Base-by-base conservation (phyloP, 83 land plant species). In the Picea abies region DNA sequence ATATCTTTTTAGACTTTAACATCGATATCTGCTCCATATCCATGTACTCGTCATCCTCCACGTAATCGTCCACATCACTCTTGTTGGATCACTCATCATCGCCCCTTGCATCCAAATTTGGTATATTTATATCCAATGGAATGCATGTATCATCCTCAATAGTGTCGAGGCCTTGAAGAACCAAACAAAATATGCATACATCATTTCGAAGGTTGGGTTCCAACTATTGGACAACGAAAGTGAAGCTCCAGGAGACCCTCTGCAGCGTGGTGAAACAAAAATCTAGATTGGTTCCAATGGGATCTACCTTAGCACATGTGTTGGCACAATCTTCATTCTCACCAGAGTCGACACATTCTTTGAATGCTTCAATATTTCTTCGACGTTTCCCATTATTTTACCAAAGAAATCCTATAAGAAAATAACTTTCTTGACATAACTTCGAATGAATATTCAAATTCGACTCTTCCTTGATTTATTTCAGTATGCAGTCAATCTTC, bases 141-240 rank as follows among this genome's bases (percentile, higher is more conserved):
- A 97, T 89, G 78, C 95, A 92, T 82, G 95, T 97, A 86, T 97
- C 99, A 90, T 97, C 99, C 98, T 97, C 99, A 70, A 97, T 94
- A 83, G 99, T 97, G 63, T 97, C 99, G 61, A 97, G 98, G 47
- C 91, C 99, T 82, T 98, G 93, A 70, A 97, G 93, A 62, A 97
- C 97, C 87, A 97, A 70, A 82, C 96, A 97, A 83, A 97, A 97
- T 29, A 97, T 82, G 82, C 96, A 94, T 4, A 97, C 99, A 39
- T 98, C 99, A 63, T 97, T 85, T 32, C 97, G 90, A 70, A 96
- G 95, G 60, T 94, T 90, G 76, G 88, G 58, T 49, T 83, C 87
- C 62, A 97, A 94, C 90, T 95, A 96, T 82, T 97, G 98, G 79
- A 97, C 94, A 68, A 96, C 99, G 81, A 97, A 91, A 56, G 97